Base-by-base conservation (phyloP, 2,329 filamentous ascomycete species). In the Hypoxylon sp. region DNA sequence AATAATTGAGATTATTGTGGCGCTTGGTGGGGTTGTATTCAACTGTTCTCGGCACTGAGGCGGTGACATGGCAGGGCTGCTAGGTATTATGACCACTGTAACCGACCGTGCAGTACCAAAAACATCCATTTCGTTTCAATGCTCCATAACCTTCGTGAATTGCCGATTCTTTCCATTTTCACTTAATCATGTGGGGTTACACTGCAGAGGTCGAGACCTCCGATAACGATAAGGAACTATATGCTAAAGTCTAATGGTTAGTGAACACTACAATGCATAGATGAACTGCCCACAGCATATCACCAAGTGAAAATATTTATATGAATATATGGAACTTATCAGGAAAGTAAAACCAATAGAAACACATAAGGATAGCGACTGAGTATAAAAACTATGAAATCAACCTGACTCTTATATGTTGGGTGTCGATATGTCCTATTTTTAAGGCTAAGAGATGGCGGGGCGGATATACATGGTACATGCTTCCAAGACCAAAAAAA, bases 1-100 rank as follows among this genome's bases (percentile, higher is more conserved):
- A 20, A 34, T 52, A 65, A 68, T 65, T 68, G 62, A 41, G 56
- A 61, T 55, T 32, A n/a, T 34, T 46, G 58, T 65, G 53, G 49
- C 47, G 34, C 52, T 52, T 28, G 39, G 56, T 63, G 59, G 59
- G 48, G 24, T 28, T 46, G 32, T 48, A 20, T 59, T 43, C 39
- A 54, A 11, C 53, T 37, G 48, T 59, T 64, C 58, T 60, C 48
- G 30, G 54, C n/a, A 34, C 34, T 44, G 41, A 58, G 47, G 60
- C 64, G 53, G 64, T 64, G 64, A 67, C 37, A 41, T n/a, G 34
- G 17, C 37, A 41, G 37, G n/a, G 11, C n/a, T 41, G 37, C 7
- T 15, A 34, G 32, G 11, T 34, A 34, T 10, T 34, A 10, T 34
- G 11, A 10, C 32, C 13, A 34, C 32, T 11, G 32, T 34, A 34